These are phyloP conservation scores for Umbilicaria muhlenbergii DNA, from an alignment of 495 filamentous ascomycete species.

Conservation along the genomic window DNA sequence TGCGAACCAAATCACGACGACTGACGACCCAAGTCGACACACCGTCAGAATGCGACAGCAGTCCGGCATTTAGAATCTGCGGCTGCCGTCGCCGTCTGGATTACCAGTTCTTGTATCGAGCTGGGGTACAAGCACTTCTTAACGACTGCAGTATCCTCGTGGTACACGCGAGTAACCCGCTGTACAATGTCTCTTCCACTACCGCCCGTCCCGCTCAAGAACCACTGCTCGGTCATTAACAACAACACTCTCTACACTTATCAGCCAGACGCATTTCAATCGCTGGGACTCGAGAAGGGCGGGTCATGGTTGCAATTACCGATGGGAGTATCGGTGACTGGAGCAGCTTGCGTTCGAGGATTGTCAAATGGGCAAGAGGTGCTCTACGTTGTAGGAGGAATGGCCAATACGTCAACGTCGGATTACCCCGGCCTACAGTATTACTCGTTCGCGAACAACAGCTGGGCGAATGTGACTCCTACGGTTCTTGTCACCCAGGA, in stretches of 20 bases:
- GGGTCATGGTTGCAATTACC: conserved; percentile 53
- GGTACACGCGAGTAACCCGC: too few relatives aligned
- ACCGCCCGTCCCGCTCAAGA: conserved; percentile 48
- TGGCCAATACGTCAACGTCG: conserved; percentile 27
- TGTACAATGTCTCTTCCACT: conserved; percentile 42
- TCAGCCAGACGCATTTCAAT: conserved; percentile 58
- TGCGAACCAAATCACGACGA: too few relatives aligned
- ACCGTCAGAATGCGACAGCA: too few relatives aligned
- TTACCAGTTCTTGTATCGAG: too few relatives aligned
- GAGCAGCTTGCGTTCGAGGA: conserved; percentile 61
- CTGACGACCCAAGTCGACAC: too few relatives aligned
- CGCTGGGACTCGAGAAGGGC: conserved; percentile 49
- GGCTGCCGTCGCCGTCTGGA: too few relatives aligned
- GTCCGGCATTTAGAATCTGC: too few relatives aligned
- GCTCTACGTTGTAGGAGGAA: conserved; percentile 76
- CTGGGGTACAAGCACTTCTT: too few relatives aligned
- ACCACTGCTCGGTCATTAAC: conserved; percentile 68
- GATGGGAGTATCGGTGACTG: conserved; percentile 49
- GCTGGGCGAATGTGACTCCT: conserved; percentile 56
- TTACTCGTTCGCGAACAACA: conserved; percentile 58
- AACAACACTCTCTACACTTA: conserved; percentile 79
- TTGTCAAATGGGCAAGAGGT: conserved; percentile 37
- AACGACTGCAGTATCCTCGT: too few relatives aligned
- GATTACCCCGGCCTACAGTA: conserved; percentile 70
- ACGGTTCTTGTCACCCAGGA: conserved; percentile 42